Conservation (phyloP, 1,284 basidiomycete genomes). For the Cronartium quercuum region DNA sequence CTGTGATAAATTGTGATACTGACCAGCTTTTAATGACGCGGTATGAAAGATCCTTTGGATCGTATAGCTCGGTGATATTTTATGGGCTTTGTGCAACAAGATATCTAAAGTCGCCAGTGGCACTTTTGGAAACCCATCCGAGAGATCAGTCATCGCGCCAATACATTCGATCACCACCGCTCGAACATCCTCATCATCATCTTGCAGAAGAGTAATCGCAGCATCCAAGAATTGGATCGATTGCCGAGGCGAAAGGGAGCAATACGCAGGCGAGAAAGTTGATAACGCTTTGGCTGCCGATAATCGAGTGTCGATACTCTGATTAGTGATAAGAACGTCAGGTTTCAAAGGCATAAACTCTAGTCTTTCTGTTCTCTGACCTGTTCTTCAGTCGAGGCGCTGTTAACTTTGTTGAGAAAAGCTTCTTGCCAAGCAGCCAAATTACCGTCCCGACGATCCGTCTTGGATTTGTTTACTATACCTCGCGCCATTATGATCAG, state of each 20-base stretch:
- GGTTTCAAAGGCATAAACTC: neutral
- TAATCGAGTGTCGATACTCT: constrained; percentile 31
- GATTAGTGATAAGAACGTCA: neutral
- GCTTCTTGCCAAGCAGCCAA: neutral
- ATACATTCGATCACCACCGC: neutral
- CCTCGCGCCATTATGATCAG: constrained; percentile 8
- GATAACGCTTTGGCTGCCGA: constrained; percentile 17
- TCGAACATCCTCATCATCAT: constrained; percentile 35
- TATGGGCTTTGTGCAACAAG: neutral
- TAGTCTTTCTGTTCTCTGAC: neutral
- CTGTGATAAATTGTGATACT: neutral
- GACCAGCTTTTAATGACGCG: neutral
- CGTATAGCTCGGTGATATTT: constrained; percentile 6
- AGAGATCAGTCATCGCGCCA: neutral
- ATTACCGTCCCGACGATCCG: neutral
- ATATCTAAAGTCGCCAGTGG: constrained; percentile 10
- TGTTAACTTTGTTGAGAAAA: constrained; percentile 7
- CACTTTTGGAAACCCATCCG: constrained; percentile 11
- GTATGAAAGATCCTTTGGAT: constrained; percentile 8
- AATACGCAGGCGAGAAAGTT: neutral
- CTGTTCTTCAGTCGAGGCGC: constrained; percentile 17
- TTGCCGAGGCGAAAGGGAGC: neutral
- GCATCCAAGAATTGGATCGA: constrained; percentile 17
- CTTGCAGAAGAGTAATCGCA: constrained; percentile 21
- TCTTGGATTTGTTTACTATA: constrained; percentile 1